Evolutionary conservation across 257 asterid genomes (phyloP).

Genomic region (Pogostemon cablin): DNA sequence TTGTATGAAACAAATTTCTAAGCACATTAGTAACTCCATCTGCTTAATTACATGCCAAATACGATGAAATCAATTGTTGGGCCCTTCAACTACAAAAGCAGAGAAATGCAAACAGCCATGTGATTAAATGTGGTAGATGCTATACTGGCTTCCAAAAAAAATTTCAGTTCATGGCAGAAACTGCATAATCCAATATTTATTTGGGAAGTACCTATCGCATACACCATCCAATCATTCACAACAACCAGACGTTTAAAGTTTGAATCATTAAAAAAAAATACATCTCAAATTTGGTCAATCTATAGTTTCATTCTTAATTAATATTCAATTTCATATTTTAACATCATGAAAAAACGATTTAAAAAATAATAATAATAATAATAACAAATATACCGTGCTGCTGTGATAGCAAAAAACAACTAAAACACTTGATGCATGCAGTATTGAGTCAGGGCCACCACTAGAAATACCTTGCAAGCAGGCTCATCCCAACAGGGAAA

Average conservation of each 20-base stretch:
- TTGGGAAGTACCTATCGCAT: too few relatives aligned
- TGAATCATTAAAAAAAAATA: too few relatives aligned
- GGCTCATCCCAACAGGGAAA: conserved; percentile 99
- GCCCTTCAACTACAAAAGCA: neutral
- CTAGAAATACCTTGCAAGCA: conserved; percentile 72
- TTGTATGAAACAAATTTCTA: conserved; percentile 3
- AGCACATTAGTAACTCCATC: neutral
- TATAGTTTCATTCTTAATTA: neutral
- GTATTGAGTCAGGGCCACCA: conserved; percentile 12
- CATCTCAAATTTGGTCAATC: neutral
- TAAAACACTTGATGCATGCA: neutral
- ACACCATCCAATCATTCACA: too few relatives aligned
- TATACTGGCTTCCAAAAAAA: too few relatives aligned
- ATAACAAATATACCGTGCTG: too few relatives aligned
- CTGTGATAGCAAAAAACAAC: conserved; percentile 19
- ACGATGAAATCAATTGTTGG: neutral
- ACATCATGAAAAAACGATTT: neutral
- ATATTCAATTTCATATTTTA: neutral
- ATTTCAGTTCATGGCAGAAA: too few relatives aligned
- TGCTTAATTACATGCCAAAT: neutral
- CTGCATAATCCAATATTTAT: too few relatives aligned
- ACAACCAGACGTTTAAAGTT: too few relatives aligned
- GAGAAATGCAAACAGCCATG: neutral
- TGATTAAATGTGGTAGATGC: too few relatives aligned
- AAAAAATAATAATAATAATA: neutral